phyloP scores from a whole-genome alignment of 148 eudicot species.

The Heliosperma pusillum region DNA sequence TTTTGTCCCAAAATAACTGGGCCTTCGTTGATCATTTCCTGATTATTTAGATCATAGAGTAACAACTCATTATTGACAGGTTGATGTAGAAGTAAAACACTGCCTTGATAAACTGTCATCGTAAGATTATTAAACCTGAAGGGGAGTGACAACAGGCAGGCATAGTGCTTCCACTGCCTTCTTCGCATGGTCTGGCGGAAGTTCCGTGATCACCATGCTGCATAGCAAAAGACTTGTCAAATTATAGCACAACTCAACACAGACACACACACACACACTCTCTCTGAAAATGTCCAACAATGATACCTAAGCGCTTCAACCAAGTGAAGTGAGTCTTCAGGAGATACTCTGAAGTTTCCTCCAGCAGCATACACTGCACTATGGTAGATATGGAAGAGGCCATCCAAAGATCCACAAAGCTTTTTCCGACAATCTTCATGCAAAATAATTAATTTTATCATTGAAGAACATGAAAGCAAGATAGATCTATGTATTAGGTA shows the following conservation, averaged over 20 bases:
- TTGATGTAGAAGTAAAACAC: conserved; percentile 2
- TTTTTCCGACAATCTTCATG: conserved; percentile 81
- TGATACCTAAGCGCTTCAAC: conserved; percentile 93
- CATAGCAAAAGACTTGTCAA: conserved; percentile 31
- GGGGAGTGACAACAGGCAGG: conserved; percentile 82
- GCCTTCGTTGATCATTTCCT: conserved; percentile 94
- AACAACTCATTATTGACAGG: not conserved
- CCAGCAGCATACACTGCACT: conserved; percentile 79
- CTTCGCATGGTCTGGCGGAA: conserved; percentile 96
- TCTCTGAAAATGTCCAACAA: conserved; percentile 1
- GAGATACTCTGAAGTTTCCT: conserved; percentile 82
- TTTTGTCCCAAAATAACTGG: conserved; percentile 71
- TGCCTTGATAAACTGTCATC: not conserved
- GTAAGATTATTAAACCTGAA: conserved; percentile 55
- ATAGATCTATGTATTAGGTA: not conserved
- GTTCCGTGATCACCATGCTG: conserved; percentile 95
- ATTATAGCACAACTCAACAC: not conserved
- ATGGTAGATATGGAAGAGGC: conserved; percentile 91
- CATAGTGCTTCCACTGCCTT: conserved; percentile 90
- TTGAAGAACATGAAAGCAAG: conserved; percentile 6
- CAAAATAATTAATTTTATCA: conserved; percentile 21
- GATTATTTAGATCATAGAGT: conserved; percentile 25
- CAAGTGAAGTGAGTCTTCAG: conserved; percentile 91
- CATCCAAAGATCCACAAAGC: conserved; percentile 89
- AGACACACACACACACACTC: conserved; percentile 1